A percentile compares a stretch with the other conserved stretches of the same genome.
phyloP scores from a whole-genome alignment of 805 yeast species.

The Sugiyamaella marilandica region DNA sequence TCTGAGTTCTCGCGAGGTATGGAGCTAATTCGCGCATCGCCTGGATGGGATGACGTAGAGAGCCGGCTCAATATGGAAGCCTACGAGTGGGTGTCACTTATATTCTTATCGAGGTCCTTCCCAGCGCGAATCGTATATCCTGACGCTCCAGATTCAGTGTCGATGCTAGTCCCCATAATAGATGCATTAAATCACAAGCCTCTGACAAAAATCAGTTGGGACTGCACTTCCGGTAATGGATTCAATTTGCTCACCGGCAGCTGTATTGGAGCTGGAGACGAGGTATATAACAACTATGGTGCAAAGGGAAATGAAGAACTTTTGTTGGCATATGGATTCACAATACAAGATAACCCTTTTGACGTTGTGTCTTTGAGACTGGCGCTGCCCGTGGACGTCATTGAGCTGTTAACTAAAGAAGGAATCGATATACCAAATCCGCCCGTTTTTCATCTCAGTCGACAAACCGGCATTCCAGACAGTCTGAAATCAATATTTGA shows the following conservation, averaged over 20 bases:
- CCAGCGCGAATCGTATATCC: constrained; percentile 56
- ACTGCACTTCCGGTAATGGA: constrained; percentile 18
- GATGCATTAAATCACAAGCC: constrained; percentile 76
- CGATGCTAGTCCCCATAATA: constrained; percentile 71
- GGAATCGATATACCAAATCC: constrained; percentile 2
- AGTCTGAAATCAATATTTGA: not conserved
- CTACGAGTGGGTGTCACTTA: constrained; percentile 70
- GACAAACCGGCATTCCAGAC: constrained; percentile 6
- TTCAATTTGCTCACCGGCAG: constrained; percentile 31
- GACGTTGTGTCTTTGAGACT: constrained; percentile 60
- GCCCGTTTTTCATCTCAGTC: constrained; percentile 6
- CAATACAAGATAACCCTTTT: constrained; percentile 47
- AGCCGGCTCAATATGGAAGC: constrained; percentile 16
- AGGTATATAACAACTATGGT: constrained; percentile 80
- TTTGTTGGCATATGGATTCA: constrained; percentile 78
- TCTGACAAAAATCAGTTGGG: constrained; percentile 62
- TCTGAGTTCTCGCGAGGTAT: constrained; percentile 46
- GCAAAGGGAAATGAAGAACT: constrained; percentile 82
- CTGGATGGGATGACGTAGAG: not conserved
- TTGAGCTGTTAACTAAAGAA: not conserved
- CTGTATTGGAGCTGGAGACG: constrained; percentile 34
- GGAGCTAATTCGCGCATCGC: not conserved
- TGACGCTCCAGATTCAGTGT: constrained; percentile 38
- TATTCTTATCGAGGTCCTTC: constrained; percentile 74
- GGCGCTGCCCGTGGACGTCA: constrained; percentile 1